phyloP scores from a whole-genome alignment of 805 yeast genomes.

The Aciculoconidium aculeatum region DNA sequence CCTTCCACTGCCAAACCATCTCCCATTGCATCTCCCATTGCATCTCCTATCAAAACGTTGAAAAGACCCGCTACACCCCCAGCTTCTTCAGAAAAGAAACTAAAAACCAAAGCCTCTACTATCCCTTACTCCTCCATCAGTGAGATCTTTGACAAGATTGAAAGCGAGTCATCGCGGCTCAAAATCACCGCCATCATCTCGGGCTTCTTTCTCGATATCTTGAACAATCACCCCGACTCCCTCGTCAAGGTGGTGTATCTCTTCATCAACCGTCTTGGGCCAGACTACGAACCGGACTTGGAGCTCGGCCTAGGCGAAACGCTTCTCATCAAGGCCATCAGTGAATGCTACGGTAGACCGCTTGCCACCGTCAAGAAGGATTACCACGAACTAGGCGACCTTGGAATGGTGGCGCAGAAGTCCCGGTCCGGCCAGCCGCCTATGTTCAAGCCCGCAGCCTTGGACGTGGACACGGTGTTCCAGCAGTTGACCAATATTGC shows the following conservation, averaged over 20 bases:
- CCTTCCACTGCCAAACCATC: too few species aligned
- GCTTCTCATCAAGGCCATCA: constrained; percentile 76
- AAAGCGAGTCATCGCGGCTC: constrained; percentile 73
- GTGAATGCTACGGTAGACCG: constrained; percentile 85
- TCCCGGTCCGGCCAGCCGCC: constrained; percentile 84
- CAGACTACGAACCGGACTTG: constrained; percentile 86
- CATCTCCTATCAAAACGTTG: too few species aligned
- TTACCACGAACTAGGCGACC: constrained; percentile 77
- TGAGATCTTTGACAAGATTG: constrained; percentile 70
- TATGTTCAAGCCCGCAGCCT: constrained; percentile 86
- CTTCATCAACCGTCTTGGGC: constrained; percentile 84
- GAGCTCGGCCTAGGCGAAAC: constrained; percentile 95
- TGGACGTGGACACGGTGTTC: constrained; percentile 72
- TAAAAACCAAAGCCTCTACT: constrained; percentile 12
- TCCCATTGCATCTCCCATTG: too few species aligned
- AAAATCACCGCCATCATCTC: constrained; percentile 75
- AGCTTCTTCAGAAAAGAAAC: too few species aligned
- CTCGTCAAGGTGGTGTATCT: constrained; percentile 73
- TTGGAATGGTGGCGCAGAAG: constrained; percentile 81
- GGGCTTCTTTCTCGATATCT: constrained; percentile 60
- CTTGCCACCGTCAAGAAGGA: constrained; percentile 64
- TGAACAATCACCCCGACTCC: constrained; percentile 41
- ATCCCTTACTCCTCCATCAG: constrained; percentile 41
- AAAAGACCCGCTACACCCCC: too few species aligned
- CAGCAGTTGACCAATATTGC: constrained; percentile 73